Conservation (phyloP, 176 grass and related monocot species). For the Oropetium thomaeum region DNA sequence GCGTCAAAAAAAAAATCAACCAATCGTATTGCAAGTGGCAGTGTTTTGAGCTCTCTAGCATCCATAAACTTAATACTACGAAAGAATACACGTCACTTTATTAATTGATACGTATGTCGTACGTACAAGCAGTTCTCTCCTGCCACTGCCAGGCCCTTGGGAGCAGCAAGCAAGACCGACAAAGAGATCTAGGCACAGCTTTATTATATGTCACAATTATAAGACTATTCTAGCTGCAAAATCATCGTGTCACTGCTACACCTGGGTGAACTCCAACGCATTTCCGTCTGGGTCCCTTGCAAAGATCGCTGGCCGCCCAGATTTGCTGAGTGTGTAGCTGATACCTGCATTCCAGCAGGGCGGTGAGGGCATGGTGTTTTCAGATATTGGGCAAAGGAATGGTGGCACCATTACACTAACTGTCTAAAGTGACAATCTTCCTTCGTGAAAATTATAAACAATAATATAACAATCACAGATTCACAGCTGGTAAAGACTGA, state of each 20-base stretch:
- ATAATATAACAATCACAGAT: neutral
- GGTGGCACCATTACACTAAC: neutral
- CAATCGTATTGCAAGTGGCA: no score
- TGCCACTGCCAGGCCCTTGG: neutral
- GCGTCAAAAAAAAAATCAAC: no score
- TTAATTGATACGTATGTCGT: conserved; percentile 9
- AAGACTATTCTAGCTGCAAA: conserved; percentile 22
- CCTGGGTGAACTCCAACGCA: conserved; percentile 90
- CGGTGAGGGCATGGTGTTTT: neutral
- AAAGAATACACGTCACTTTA: neutral
- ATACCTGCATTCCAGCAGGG: conserved; percentile 57
- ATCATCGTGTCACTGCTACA: conserved; percentile 33
- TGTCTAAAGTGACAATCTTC: neutral
- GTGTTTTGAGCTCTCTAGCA: no score
- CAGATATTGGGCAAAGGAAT: neutral
- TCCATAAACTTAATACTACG: neutral
- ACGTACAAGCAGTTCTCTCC: conserved; percentile 16
- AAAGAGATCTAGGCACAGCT: conserved; percentile 10
- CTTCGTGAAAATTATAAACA: neutral
- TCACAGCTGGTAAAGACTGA: neutral
- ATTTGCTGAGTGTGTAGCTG: conserved; percentile 91
- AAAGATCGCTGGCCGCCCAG: conserved; percentile 86
- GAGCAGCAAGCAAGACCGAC: conserved; percentile 5
- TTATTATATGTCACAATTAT: neutral
- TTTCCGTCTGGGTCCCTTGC: conserved; percentile 83